A percentile compares a stretch with the other conserved stretches of the same genome.
Conservation (phyloP, 2,329 filamentous ascomycete genomes). For the Didymella arachidicola region DNA sequence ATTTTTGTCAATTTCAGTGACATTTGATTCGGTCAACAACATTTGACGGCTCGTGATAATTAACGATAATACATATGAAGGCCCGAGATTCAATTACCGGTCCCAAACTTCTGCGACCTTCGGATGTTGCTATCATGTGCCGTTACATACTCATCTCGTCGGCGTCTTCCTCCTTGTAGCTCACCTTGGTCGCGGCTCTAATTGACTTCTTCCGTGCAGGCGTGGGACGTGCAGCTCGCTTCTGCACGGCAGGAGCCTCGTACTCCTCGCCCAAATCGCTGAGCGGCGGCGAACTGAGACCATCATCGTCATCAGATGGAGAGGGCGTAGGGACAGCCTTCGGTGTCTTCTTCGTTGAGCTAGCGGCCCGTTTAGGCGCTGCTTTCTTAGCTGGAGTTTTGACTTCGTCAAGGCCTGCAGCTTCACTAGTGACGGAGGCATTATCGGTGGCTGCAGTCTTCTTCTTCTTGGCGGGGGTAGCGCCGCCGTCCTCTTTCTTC, state of each 20-base stretch:
- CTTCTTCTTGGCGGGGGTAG: constrained; percentile 43
- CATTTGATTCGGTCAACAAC: constrained; percentile 8
- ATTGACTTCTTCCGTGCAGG: constrained; percentile 40
- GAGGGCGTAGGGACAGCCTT: constrained; percentile 55
- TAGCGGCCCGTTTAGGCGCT: constrained; percentile 35
- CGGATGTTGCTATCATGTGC: constrained; percentile 10
- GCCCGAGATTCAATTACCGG: constrained; percentile 15
- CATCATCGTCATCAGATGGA: constrained; percentile 48
- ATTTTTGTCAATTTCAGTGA: constrained; percentile 17
- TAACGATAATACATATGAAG: constrained; percentile 8
- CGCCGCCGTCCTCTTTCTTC: constrained; percentile 56
- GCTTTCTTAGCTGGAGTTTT: constrained; percentile 52
- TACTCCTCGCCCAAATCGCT: constrained; percentile 50
- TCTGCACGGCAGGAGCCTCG: constrained; percentile 33
- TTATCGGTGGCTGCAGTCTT: constrained; percentile 36
- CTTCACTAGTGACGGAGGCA: constrained; percentile 35
- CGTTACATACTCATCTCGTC: constrained; percentile 37
- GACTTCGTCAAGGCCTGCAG: constrained; percentile 43
- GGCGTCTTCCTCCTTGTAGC: constrained; percentile 48
- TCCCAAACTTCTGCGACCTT: constrained; percentile 1
- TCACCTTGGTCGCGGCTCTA: constrained; percentile 38
- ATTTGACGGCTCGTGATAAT: constrained; percentile 6
- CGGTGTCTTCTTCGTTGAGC: constrained; percentile 48
- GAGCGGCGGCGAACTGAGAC: constrained; percentile 48
- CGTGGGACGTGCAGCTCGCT: constrained; percentile 33